Conservation (phyloP, 768 basidiomycete genomes). For the Pleurotus eryngii region DNA sequence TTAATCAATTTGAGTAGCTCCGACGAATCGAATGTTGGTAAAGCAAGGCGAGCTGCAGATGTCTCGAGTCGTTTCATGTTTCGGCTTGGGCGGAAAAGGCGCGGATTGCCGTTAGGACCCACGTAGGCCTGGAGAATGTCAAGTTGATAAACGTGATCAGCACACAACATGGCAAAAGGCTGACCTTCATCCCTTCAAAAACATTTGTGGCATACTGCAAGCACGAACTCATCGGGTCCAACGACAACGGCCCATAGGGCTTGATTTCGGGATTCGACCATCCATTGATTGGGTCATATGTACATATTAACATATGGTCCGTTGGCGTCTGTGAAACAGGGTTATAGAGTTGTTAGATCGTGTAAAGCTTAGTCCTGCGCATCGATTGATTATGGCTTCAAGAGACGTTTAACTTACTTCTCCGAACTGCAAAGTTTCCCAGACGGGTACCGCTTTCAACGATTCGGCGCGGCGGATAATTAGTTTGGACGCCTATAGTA, state of each 20-base stretch:
- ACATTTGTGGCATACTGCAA: constrained; percentile 85
- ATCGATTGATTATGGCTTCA: neutral
- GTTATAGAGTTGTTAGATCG: neutral
- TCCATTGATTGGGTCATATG: constrained; percentile 59
- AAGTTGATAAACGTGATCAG: neutral
- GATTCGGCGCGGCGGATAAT: constrained; percentile 40
- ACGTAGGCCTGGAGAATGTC: constrained; percentile 53
- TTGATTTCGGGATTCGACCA: constrained; percentile 75
- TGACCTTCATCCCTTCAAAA: constrained; percentile 84
- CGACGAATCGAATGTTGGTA: constrained; percentile 76
- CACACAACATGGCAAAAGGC: constrained; percentile 1
- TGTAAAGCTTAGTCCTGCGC: no score
- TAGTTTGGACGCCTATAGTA: constrained; percentile 51
- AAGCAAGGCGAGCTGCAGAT: constrained; percentile 67
- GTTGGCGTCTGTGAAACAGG: constrained; percentile 44
- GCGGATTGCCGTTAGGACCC: constrained; percentile 65
- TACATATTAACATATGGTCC: constrained; percentile 75
- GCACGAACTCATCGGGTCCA: constrained; percentile 74
- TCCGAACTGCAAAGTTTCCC: constrained; percentile 54
- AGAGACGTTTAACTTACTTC: constrained; percentile 32
- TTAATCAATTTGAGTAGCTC: constrained; percentile 72
- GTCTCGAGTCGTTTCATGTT: constrained; percentile 82
- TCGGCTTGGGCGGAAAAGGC: constrained; percentile 78
- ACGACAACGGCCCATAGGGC: constrained; percentile 63
- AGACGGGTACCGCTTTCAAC: constrained; percentile 48